A percentile compares a stretch with the other conserved stretches of the same genome.
These are phyloP conservation scores for Skeletonema potamos DNA, from an alignment of 108 stramenopile species.

Conservation along the genomic window DNA sequence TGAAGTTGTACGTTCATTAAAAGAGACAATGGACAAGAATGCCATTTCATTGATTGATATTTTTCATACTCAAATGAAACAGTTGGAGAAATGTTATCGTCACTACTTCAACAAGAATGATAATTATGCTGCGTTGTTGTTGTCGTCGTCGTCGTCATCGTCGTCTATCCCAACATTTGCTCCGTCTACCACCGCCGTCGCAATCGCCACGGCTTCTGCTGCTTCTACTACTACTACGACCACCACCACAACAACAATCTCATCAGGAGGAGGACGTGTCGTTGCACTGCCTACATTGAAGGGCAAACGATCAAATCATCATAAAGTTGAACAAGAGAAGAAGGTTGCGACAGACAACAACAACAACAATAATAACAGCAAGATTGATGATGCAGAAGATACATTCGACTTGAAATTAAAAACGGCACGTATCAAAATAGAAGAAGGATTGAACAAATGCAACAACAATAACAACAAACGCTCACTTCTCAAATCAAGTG, in stretches of 20 bases:
- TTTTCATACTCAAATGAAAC: slow-evolving; percentile 1
- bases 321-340: not conserved
- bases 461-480: not conserved
- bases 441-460: not conserved
- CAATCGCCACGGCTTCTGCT: not conserved
- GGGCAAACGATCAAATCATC: not conserved
- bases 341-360: not conserved
- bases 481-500: not conserved
- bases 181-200: too few relatives aligned
- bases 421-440: not conserved
- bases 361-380: not conserved
- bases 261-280: not conserved
- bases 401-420: not conserved
- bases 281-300: not conserved
- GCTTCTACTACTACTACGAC: not conserved
- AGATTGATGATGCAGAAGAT: not conserved
- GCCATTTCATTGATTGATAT: slow-evolving; percentile 10
- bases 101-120: not conserved
- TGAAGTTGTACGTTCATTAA: slow-evolving; percentile 1
- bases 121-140: too few relatives aligned
- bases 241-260: not conserved
- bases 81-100: slow-evolving; percentile 2
- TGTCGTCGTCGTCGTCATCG: too few relatives aligned
- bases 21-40: not conserved
- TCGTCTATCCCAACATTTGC: not conserved